Conservation (phyloP, 2,329 filamentous ascomycete genomes). For the Fusarium zealandicum region DNA sequence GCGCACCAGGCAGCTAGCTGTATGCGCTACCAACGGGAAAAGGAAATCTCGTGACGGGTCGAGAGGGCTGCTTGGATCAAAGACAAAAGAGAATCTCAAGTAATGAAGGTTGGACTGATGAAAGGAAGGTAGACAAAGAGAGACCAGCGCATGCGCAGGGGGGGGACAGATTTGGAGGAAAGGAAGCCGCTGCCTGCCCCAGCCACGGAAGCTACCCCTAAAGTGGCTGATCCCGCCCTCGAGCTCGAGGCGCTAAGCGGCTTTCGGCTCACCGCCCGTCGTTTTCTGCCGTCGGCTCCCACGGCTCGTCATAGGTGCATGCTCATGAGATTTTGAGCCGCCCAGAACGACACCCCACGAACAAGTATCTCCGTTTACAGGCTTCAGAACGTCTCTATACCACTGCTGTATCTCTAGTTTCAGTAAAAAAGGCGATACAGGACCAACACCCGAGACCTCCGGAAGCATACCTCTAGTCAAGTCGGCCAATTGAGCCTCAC, state of each 20-base stretch:
- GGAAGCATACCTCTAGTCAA: not conserved
- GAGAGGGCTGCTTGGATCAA: constrained; percentile 14
- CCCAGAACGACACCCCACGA: constrained; percentile 6
- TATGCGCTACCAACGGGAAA: too few species aligned
- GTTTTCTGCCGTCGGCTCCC: constrained; percentile 24
- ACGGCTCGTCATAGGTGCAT: constrained; percentile 25
- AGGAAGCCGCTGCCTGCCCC: constrained; percentile 16
- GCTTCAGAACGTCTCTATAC: not conserved
- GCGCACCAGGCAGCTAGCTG: too few species aligned
- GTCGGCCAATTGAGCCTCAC: constrained; percentile 8
- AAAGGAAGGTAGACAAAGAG: not conserved
- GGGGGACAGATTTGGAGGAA: constrained; percentile 7
- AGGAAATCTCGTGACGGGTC: not conserved
- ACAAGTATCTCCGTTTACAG: not conserved
- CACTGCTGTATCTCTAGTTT: not conserved
- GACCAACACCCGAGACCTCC: not conserved
- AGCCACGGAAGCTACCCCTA: constrained; percentile 24
- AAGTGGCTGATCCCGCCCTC: constrained; percentile 7
- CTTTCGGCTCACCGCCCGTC: constrained; percentile 15
- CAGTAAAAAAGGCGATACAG: too few species aligned
- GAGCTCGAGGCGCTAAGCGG: constrained; percentile 1
- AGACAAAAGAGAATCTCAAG: not conserved
- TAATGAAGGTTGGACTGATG: not conserved
- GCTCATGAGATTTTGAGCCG: constrained; percentile 30
- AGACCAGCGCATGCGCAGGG: not conserved